Evolutionary conservation across 345 rosid genomes (phyloP).

Genomic region (Sapria himalayana): DNA sequence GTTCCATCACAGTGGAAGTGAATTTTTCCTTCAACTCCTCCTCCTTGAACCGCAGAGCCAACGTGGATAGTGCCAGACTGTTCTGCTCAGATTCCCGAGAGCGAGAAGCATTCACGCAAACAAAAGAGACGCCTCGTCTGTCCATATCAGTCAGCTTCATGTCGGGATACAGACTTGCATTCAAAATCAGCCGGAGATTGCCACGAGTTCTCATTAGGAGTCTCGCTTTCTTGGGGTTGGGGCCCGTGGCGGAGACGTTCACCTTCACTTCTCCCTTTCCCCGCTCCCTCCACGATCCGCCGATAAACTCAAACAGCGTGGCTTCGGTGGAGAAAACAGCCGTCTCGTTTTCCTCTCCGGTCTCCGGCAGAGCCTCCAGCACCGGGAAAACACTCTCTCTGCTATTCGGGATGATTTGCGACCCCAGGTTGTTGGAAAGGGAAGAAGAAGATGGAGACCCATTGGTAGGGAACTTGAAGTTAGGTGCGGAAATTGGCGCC

Average conservation of each 20-base stretch:
- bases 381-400: slow-evolving; percentile 43
- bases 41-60: slow-evolving; percentile 76
- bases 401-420: slow-evolving; percentile 32
- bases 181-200: slow-evolving; percentile 68
- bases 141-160: slow-evolving; percentile 93
- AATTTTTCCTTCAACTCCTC: slow-evolving; percentile 43
- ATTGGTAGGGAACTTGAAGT: slow-evolving; percentile 23
- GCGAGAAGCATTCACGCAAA: slow-evolving; percentile 66
- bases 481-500: slow-evolving; percentile 24
- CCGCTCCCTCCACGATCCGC: slow-evolving; percentile 86
- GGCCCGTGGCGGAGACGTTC: slow-evolving; percentile 36
- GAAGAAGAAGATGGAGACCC: slow-evolving; percentile 40
- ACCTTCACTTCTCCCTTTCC: slow-evolving; percentile 92
- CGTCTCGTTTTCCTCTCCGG: slow-evolving; percentile 86
- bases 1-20: slow-evolving; percentile 24
- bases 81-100: slow-evolving; percentile 40
- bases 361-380: slow-evolving; percentile 71
- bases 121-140: slow-evolving; percentile 82
- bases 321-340: slow-evolving; percentile 65
- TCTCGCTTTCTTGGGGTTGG: slow-evolving; percentile 39
- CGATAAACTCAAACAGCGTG: slow-evolving; percentile 44
- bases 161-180: slow-evolving; percentile 73
- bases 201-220: slow-evolving; percentile 83
- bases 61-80: slow-evolving; percentile 48
- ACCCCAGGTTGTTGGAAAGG: slow-evolving; percentile 24